Conservation (phyloP, 495 filamentous ascomycete genomes). For the Apiosordaria backusii region DNA sequence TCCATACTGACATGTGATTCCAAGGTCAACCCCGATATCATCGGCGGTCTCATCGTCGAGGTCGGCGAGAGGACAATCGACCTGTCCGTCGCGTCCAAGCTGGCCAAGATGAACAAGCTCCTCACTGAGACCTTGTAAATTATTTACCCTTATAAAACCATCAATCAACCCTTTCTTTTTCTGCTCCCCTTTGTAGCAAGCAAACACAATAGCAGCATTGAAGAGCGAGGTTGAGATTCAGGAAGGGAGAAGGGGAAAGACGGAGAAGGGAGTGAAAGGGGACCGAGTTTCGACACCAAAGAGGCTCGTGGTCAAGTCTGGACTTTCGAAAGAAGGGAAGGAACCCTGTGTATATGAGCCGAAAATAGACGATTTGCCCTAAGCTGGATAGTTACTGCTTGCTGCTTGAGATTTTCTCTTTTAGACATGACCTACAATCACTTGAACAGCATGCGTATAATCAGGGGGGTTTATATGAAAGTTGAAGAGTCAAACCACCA, state of each 20-base stretch:
- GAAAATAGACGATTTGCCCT: slow-evolving; percentile 15
- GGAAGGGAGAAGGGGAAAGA: background rate
- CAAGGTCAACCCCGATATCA: slow-evolving; percentile 91
- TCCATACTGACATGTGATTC: slow-evolving; percentile 3
- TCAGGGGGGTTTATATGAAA: too few species aligned
- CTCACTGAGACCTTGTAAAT: slow-evolving; percentile 89
- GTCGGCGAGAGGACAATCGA: slow-evolving; percentile 98
- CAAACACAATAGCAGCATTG: slow-evolving; percentile 2
- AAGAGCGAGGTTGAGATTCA: background rate
- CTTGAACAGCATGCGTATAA: too few species aligned
- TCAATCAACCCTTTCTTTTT: slow-evolving; percentile 16
- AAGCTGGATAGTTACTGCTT: background rate
- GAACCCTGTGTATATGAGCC: slow-evolving; percentile 21
- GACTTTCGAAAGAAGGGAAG: background rate
- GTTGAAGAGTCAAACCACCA: too few species aligned
- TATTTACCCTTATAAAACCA: slow-evolving; percentile 1
- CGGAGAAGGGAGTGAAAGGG: slow-evolving; percentile 2
- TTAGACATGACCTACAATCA: too few species aligned
- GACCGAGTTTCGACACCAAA: slow-evolving; percentile 1
- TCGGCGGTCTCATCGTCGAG: slow-evolving; percentile 92
- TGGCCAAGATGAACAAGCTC: slow-evolving; percentile 98
- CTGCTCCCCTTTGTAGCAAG: background rate
- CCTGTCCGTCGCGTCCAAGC: slow-evolving; percentile 89
- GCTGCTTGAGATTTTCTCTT: background rate
- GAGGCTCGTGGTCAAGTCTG: slow-evolving; percentile 9